Percentiles rank a stretch among this genome's conserved stretches.
These are phyloP conservation scores for Fragilariopsis cylindrus DNA, from an alignment of 108 stramenopile genomes.

Conservation along the genomic window DNA sequence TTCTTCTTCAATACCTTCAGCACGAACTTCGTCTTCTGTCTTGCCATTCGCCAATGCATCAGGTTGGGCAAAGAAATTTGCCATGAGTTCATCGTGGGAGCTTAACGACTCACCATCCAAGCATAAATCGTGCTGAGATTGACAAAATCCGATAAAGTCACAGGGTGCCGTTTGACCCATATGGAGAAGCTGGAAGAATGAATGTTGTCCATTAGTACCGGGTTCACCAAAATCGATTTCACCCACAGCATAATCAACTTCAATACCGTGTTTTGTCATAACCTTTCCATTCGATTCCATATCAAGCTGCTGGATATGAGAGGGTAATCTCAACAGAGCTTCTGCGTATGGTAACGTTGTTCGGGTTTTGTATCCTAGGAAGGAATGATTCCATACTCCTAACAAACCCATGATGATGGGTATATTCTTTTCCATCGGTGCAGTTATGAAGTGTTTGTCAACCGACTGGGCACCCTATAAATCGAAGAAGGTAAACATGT, in stretches of 20 bases:
- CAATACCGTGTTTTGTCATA: conserved; percentile 84
- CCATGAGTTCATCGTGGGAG: conserved; percentile 99
- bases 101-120: conserved; percentile 90
- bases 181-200: conserved; percentile 99
- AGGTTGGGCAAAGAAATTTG: conserved; percentile 99
- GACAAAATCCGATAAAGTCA: conserved; percentile 96
- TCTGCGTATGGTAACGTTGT: conserved; percentile 95
- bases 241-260: conserved; percentile 89
- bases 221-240: conserved; percentile 99
- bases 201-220: conserved; percentile 99
- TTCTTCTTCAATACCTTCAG: conserved; percentile 89
- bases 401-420: conserved; percentile 97
- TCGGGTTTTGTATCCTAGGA: conserved; percentile 87
- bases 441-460: conserved; percentile 94
- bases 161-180: conserved; percentile 96
- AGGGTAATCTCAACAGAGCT: conserved; percentile 96
- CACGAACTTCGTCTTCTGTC: conserved; percentile 88
- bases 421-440: conserved; percentile 92
- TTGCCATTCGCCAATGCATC: conserved; percentile 96
- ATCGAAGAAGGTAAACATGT: conserved; percentile 17
- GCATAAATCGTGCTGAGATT: conserved; percentile 81
- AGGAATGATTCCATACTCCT: conserved; percentile 98
- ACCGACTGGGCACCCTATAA: conserved; percentile 92
- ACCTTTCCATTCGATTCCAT: conserved; percentile 96
- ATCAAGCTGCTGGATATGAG: conserved; percentile 99